A percentile compares a stretch with the other conserved stretches of the same genome.
Conservation (phyloP, 139 green algal species). For the Limnomonas spitsbergensis region DNA sequence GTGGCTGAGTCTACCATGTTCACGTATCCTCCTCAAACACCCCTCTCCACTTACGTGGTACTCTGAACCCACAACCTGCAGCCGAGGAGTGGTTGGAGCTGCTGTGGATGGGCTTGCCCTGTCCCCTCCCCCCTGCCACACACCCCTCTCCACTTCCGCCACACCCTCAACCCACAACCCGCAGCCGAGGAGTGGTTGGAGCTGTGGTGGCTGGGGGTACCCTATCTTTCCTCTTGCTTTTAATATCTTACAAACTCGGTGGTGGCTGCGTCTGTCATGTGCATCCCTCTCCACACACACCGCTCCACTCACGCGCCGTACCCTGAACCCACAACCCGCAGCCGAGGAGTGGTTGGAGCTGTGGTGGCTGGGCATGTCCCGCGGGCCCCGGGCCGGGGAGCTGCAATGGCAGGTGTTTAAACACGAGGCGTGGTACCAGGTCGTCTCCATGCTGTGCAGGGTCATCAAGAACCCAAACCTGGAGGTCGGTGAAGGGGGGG, state of each 20-base stretch:
- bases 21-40: background rate
- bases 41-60: background rate
- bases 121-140: background rate
- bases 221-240: too few relatives aligned
- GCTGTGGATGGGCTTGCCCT: too few relatives aligned
- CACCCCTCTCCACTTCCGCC: background rate
- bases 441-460: constrained; percentile 21
- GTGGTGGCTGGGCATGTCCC: constrained; percentile 32
- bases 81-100: too few relatives aligned
- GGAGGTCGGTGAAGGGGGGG: constrained; percentile 20
- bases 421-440: constrained; percentile 22
- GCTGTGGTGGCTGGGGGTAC: too few relatives aligned
- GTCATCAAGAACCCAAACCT: constrained; percentile 28
- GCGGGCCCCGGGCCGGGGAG: constrained; percentile 13
- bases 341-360: constrained; percentile 45
- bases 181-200: too few relatives aligned
- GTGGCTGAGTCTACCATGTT: too few relatives aligned
- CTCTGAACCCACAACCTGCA: too few relatives aligned
- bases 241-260: too few relatives aligned
- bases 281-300: background rate
- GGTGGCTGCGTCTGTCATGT: too few relatives aligned
- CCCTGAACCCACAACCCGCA: too few relatives aligned
- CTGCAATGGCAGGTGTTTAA: constrained; percentile 21
- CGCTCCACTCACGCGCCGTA: background rate
- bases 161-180: too few relatives aligned